Base-by-base conservation (phyloP, 345 rosid species). In the Heritiera fomes region DNA sequence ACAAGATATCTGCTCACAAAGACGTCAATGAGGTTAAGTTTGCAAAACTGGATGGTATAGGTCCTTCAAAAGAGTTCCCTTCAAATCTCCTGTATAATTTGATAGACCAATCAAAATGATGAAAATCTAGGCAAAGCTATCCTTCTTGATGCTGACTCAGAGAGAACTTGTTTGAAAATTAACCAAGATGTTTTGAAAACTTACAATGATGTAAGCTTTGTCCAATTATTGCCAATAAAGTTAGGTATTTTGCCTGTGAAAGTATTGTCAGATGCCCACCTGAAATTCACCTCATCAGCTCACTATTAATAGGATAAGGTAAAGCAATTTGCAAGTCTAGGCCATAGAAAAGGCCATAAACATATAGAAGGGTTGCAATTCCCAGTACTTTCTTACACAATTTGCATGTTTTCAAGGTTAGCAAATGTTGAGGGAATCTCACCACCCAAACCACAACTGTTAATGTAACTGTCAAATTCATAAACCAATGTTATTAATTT, bases 401-500 rank as follows among this genome's bases (percentile, higher is more conserved):
- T 88, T 82, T 77, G 82, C 85, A 92, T 45, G 63, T 86, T 78
- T 77, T 81, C 82, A 47, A 90, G 80, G 75, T 80, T 92, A 70
- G 91, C 75, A 69, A 92, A 87, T 64, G 89, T 79, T 30, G 89
- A 84, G 14, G 95, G 95, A 74, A 90, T 86, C 47, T 66, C 82
- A 10, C 93, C 93, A 28, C 81, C 79, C 68, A 90, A 84, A 71
- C 92, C 92, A 80, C 91, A 83, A 62, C 93, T 91, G 40, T 75
- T 87, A 43, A 86, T 73, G 73, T 84, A 86, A 32, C 95, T 91
- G 88, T 71, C 76, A 63, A 8, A 45, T 1, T 32, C 15, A 77
- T 75, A 59, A 59, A 46, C 15, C 53, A 20, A 23, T 8, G 7
- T 8, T 15, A 46, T 63, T 20, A 66, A 18, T 66, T 66, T 34